Evolutionary conservation across 495 filamentous ascomycete species (phyloP), one percentile per base, ranked within the genome.

Genomic region (Podospora fimiseda): DNA sequence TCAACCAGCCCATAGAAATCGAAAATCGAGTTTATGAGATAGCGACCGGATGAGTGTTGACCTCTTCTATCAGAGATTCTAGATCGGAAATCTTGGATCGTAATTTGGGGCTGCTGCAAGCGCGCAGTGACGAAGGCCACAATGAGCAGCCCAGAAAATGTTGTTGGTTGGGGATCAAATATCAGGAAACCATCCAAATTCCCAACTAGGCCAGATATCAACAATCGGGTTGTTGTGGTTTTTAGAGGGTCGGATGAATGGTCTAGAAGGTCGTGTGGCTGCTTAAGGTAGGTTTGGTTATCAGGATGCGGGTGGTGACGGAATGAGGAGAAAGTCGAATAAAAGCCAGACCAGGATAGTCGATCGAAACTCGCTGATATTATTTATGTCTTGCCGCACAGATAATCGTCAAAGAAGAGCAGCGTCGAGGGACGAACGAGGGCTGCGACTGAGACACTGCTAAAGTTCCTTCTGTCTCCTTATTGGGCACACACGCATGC

Each of bases 301-400:
- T n/a, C n/a, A n/a, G n/a, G n/a, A n/a, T n/a, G n/a, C n/a, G n/a
- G n/a, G n/a, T n/a, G n/a, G n/a, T n/a, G n/a, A n/a, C n/a, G n/a
- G 24, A 23, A 45, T 19, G 43, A 45, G 43, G 43, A 22, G 43
- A 5, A 45, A 45, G 43, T 19, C 7, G 20, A 45, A 22, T n/a
- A 23, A 23, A 8, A 45, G 16, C 6, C 19, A 5, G 16, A 23
- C 43, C 18, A 45, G 43, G 43, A 45, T 45, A 22, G 43, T 3
- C 20, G 20, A 45, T 8, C n/a, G 20, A 21, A 11, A 22, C 24
- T 18, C 7, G 21, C 19, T 45, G 18, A 15, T 43, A 19, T 14
- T 45, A 19, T 14, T 23, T 45, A 45, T 45, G 43, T 45, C 43
- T 45, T 45, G 43, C 43, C 43, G 24, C 43, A 45, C 43, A 23